Evolutionary conservation across 805 yeast species (phyloP), one percentile per base, ranked within the genome.

Genomic region (Cyberlindnera galapagoensis): DNA sequence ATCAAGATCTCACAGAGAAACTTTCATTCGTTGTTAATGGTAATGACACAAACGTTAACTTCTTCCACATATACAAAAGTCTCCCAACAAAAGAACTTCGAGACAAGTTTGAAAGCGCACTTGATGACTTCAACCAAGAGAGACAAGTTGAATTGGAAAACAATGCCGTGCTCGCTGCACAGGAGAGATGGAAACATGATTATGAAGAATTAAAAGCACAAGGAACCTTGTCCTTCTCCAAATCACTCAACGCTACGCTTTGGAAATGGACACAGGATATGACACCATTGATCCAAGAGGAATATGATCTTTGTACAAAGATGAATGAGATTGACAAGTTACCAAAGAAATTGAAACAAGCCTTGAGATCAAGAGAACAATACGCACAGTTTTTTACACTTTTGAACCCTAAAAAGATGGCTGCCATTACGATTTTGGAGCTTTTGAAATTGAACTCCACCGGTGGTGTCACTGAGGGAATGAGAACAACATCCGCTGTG

Each of bases 171-270:
- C 88, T 82, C 42, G 88, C 90, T 1, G 94, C 97, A 1, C 75
- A 73, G 41, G 85, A 80, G 48, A 80, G 83, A 54, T 90, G 98
- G 98, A 79, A 75, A 52, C 79, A 77, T 44, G 88, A 79, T 42
- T 80, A 73, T 45, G 94, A 85, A 46, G 76, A 72, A 33, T 67
- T 76, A 49, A 64, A 65, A 36, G 65, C 68, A 29, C 67, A 80
- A 43, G 85, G 85, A 15, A 74, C 67, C 9, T 35, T 56, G 18
- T 54, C 74, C 4, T 56, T 76, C 23, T 71, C 74, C 28, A 71
- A 74, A 36, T 69, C 74, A 9, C 61, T 88, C 24, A 87, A 86
- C 37, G 78, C 76, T 1, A 76, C 77, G 43, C 60, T 92, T 24
- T 92, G 86, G 74, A 72, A 74, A 38, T 92, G 98, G 98, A 80